Evolutionary conservation across 331 rosid genomes (phyloP).

Genomic region (Telfairia occidentalis): DNA sequence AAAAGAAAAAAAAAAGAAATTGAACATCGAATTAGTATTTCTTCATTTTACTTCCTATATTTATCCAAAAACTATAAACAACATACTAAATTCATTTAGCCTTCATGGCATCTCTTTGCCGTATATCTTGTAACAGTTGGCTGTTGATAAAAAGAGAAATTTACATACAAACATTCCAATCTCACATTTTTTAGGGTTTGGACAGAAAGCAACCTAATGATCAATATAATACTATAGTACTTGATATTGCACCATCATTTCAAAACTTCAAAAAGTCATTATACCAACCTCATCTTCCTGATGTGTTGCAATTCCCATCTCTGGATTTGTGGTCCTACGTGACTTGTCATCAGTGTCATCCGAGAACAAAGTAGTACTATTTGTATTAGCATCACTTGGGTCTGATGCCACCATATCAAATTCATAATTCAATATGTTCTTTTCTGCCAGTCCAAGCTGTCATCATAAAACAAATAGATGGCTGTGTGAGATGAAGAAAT

Average conservation of each 20-base stretch:
- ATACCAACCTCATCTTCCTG: slow-evolving; percentile 55
- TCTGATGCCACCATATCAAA: slow-evolving; percentile 70
- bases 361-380: slow-evolving; percentile 77
- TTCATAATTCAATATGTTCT: slow-evolving; percentile 63
- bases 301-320: slow-evolving; percentile 36
- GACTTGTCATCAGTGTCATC: slow-evolving; percentile 84
- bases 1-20: too few relatives aligned
- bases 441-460: slow-evolving; percentile 97
- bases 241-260: not conserved
- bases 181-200: not conserved
- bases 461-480: slow-evolving; percentile 14
- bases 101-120: not conserved
- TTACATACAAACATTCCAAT: not conserved
- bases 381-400: slow-evolving; percentile 81
- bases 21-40: not conserved
- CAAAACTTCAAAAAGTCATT: not conserved
- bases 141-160: not conserved
- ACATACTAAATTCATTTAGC: not conserved
- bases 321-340: slow-evolving; percentile 42
- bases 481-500: not conserved
- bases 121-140: not conserved
- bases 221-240: not conserved
- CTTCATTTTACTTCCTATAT: not conserved
- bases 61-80: not conserved
- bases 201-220: not conserved